Conservation (phyloP, 176 grass and related monocot species). For the Saccharum spontaneum region DNA sequence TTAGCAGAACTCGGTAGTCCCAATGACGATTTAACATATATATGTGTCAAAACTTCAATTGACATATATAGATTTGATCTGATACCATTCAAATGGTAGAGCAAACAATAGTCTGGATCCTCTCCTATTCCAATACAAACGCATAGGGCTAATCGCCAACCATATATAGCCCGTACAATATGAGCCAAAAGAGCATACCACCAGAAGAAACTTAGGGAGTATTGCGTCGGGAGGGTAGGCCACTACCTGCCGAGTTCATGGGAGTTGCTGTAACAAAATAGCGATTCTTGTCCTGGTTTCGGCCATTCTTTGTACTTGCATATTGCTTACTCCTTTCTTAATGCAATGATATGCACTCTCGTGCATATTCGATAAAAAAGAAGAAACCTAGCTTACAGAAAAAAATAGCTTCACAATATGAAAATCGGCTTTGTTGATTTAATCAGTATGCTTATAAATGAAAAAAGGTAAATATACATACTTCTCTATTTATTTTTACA, state of each 20-base stretch:
- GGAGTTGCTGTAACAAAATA: too few species aligned
- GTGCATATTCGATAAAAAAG: too few species aligned
- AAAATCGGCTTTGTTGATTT: slow-evolving; percentile 10
- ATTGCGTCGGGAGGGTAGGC: too few species aligned
- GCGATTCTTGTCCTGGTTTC: too few species aligned
- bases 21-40: background rate
- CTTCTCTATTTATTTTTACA: background rate
- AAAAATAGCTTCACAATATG: background rate
- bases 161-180: background rate
- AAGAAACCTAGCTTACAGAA: background rate
- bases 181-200: background rate
- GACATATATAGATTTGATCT: background rate
- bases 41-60: background rate
- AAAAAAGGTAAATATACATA: background rate
- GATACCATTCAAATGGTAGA: background rate
- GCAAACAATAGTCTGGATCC: background rate
- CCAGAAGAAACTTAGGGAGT: background rate
- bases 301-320: too few species aligned
- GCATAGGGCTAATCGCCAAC: background rate
- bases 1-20: background rate
- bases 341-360: too few species aligned
- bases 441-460: background rate
- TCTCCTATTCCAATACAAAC: background rate
- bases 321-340: too few species aligned
- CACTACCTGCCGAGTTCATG: too few species aligned